These are phyloP conservation scores for Rhynchosporium graminicola DNA, from an alignment of 2,329 filamentous ascomycete species.

Conservation along the genomic window DNA sequence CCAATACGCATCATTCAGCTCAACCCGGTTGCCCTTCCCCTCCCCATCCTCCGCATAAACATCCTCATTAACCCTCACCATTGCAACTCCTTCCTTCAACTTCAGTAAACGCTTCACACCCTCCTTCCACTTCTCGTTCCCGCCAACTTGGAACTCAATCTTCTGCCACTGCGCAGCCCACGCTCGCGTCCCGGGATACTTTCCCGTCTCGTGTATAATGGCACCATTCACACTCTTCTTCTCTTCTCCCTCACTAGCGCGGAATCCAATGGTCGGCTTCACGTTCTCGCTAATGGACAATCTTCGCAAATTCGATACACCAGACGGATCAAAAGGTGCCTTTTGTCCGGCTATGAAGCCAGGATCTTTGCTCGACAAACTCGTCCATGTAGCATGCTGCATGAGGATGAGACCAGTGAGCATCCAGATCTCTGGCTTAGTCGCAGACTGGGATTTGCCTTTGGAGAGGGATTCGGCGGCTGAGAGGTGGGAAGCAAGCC, in stretches of 20 bases:
- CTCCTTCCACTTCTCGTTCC: conserved; percentile 16
- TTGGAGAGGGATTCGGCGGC: conserved; percentile 26
- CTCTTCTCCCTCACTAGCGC: conserved; percentile 14
- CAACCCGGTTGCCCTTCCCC: conserved; percentile 7
- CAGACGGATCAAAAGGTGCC: conserved; percentile 32
- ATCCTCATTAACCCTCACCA: conserved; percentile 21
- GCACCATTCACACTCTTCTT: conserved; percentile 22
- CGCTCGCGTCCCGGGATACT: conserved; percentile 31
- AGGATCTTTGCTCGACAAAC: conserved; percentile 24
- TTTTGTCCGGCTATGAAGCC: conserved; percentile 25
- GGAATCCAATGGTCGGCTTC: conserved; percentile 26
- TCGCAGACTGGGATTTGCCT: conserved; percentile 13
- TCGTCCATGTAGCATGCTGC: conserved; percentile 34
- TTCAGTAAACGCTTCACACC: conserved; percentile 21
- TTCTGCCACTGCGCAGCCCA: conserved; percentile 32
- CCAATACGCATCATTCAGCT: conserved; percentile 29
- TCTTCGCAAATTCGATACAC: conserved; percentile 27
- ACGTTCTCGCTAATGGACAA: conserved; percentile 30
- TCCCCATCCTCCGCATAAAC: conserved; percentile 17
- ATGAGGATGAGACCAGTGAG: conserved; percentile 34
- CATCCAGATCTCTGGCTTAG: conserved; percentile 30
- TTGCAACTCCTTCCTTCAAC: conserved; percentile 20
- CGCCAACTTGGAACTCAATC: conserved; percentile 24
- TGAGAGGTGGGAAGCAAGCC: conserved; percentile 32
- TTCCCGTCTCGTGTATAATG: conserved; percentile 33